These are phyloP conservation scores for Coemansia sp. DNA, from an alignment of 192 early-diverging fungal species.

Conservation along the genomic window DNA sequence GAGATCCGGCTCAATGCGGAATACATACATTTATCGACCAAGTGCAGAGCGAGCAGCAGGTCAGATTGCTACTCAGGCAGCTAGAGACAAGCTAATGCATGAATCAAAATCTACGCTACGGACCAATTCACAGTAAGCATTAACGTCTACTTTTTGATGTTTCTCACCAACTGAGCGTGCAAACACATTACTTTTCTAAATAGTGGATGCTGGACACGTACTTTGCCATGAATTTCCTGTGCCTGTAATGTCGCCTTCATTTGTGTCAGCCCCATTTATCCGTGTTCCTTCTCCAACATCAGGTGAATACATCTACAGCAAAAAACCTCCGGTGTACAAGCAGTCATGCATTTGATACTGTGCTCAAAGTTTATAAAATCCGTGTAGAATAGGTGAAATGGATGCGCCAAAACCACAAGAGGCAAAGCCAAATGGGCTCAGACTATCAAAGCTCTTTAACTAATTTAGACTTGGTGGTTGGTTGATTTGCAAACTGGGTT, in stretches of 20 bases:
- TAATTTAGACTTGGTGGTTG: not conserved
- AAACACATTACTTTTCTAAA: conserved; percentile 30
- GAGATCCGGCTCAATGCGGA: not conserved
- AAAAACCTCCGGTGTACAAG: conserved; percentile 1
- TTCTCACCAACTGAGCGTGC: conserved; percentile 25
- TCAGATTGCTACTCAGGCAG: not conserved
- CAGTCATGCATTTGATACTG: conserved; percentile 27
- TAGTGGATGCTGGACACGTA: conserved; percentile 17
- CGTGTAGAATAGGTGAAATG: not conserved
- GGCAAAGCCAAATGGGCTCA: not conserved
- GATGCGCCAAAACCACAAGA: not conserved
- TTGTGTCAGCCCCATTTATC: not conserved
- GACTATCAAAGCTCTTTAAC: not conserved
- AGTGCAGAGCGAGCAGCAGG: not conserved
- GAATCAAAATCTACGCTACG: not conserved
- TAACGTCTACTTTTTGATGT: not conserved
- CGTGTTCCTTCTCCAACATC: no score
- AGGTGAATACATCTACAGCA: not conserved
- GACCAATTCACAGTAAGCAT: not conserved
- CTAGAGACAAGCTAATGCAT: not conserved
- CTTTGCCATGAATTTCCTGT: not conserved
- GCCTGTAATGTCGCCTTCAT: not conserved
- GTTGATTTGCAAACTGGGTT: not conserved
- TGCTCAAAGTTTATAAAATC: conserved; percentile 13
- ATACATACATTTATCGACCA: not conserved